Conservation (phyloP, 148 eudicot species). For the Rhododendron mucronatum region DNA sequence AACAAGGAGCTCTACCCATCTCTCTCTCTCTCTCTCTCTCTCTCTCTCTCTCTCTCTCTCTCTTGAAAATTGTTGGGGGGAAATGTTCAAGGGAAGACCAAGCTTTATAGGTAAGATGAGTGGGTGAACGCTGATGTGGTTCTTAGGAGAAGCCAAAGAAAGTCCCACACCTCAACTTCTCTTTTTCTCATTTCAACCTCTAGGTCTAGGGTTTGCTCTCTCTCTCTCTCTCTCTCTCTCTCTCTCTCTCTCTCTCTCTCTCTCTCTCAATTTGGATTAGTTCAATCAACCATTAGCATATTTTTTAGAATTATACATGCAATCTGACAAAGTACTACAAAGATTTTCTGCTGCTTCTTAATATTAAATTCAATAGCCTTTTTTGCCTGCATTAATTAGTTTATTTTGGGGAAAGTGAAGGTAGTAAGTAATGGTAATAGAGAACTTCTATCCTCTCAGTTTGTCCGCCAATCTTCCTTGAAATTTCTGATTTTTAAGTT, state of each 20-base stretch:
- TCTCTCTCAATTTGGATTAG: constrained; percentile 50
- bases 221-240: constrained; percentile 12
- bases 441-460: constrained; percentile 14
- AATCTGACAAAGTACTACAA: constrained; percentile 26
- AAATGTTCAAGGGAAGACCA: constrained; percentile 41
- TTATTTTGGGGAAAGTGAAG: not conserved
- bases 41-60: constrained; percentile 1
- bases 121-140: constrained; percentile 24
- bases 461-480: constrained; percentile 20
- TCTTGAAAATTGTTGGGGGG: constrained; percentile 23
- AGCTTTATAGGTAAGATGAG: constrained; percentile 54
- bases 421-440: constrained; percentile 9
- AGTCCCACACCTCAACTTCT: constrained; percentile 17
- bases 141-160: constrained; percentile 20
- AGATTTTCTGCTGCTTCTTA: constrained; percentile 9
- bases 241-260: constrained; percentile 14
- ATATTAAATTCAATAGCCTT: constrained; percentile 11
- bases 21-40: not conserved
- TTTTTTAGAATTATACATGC: constrained; percentile 11
- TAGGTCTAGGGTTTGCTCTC: not conserved
- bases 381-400: constrained; percentile 12
- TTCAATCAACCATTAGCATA: constrained; percentile 29
- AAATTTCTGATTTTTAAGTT: constrained; percentile 13
- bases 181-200: constrained; percentile 11
- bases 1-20: constrained; percentile 93